These are phyloP conservation scores for Vanilla planifolia DNA, from an alignment of 106 monocot species.

Conservation along the genomic window DNA sequence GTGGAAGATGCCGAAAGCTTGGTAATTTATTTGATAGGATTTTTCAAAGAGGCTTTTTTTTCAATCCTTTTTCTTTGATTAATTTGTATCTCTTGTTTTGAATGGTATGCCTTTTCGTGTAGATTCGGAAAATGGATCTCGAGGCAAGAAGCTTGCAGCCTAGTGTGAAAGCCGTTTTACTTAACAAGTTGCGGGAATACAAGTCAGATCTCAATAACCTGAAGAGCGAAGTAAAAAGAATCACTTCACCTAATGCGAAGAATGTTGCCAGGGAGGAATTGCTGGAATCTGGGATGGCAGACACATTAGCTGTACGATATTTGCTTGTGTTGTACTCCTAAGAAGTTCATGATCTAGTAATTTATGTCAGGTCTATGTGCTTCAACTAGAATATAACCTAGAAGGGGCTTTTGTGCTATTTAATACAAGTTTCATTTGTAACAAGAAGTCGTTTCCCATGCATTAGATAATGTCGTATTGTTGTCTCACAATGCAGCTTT, in stretches of 20 bases:
- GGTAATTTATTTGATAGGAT: conserved; percentile 27
- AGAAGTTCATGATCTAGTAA: too few species aligned
- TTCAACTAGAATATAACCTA: too few species aligned
- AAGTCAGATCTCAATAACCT: conserved; percentile 79
- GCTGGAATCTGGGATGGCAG: conserved; percentile 68
- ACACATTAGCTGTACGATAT: conserved; percentile 40
- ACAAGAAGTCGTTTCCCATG: too few species aligned
- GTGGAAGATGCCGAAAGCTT: conserved; percentile 70
- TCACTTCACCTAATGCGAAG: conserved; percentile 27
- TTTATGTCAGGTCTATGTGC: too few species aligned
- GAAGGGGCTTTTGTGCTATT: too few species aligned
- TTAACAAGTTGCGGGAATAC: conserved; percentile 78
- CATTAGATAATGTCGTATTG: too few species aligned
- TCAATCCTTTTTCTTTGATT: neutral
- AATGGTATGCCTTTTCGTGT: conserved; percentile 4
- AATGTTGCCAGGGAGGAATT: conserved; percentile 57
- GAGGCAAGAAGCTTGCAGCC: conserved; percentile 82
- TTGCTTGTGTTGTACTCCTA: too few species aligned
- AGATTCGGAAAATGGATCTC: conserved; percentile 89
- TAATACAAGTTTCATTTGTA: too few species aligned
- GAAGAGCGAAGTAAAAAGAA: conserved; percentile 56
- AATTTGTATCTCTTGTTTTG: neutral
- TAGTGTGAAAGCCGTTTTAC: conserved; percentile 48
- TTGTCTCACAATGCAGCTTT: too few species aligned
- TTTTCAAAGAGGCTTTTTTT: neutral